Evolutionary conservation across 116 monocot species (phyloP).

Genomic region (Dioscorea cayenensis): DNA sequence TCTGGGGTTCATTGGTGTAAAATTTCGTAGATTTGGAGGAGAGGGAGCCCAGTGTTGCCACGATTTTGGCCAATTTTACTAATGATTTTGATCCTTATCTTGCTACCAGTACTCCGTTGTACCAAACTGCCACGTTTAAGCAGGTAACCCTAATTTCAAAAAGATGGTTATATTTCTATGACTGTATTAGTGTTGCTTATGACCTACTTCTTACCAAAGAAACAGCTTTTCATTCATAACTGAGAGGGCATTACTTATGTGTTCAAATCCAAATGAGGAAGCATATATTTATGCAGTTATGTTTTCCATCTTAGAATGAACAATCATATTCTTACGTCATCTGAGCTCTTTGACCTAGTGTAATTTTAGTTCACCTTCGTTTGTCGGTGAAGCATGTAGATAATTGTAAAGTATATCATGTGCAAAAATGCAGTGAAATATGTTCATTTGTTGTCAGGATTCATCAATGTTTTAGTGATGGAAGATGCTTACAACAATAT

Average conservation of each 20-base stretch:
- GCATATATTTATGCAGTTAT: no score
- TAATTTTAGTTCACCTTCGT: no score
- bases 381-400: no score
- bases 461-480: no score
- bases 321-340: no score
- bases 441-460: no score
- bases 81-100: slow-evolving; percentile 65
- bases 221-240: neutral
- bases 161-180: neutral
- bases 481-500: no score
- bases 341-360: no score
- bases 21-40: slow-evolving; percentile 16
- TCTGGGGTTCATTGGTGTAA: neutral
- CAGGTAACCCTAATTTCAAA: slow-evolving; percentile 29
- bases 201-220: neutral
- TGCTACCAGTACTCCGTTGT: slow-evolving; percentile 57
- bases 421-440: no score
- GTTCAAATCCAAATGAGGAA: no score
- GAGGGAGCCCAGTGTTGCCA: slow-evolving; percentile 50
- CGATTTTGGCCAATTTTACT: slow-evolving; percentile 40
- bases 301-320: no score
- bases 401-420: no score
- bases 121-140: slow-evolving; percentile 68
- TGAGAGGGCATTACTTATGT: neutral
- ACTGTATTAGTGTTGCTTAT: neutral